Conservation (phyloP, 139 green algal species). For the Closterium sp. region DNA sequence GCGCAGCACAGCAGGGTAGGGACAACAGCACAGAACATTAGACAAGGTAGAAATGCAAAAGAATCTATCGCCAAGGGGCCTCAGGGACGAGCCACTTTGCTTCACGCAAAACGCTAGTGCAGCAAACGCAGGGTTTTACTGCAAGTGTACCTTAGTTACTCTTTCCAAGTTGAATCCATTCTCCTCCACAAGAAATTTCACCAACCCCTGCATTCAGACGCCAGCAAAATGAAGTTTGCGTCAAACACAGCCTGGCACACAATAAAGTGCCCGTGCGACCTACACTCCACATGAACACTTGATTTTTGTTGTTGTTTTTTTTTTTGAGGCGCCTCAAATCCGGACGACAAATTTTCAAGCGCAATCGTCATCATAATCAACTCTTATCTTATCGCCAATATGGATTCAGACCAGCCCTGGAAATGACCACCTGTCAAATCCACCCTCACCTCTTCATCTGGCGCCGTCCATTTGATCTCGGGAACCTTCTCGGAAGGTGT, state of each 20-base stretch:
- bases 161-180: conserved; percentile 92
- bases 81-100: too few relatives aligned
- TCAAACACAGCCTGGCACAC: too few relatives aligned
- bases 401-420: background rate
- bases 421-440: background rate
- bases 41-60: background rate
- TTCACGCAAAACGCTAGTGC: too few relatives aligned
- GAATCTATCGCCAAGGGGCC: background rate
- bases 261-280: too few relatives aligned
- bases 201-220: conserved; percentile 58
- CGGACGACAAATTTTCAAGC: too few relatives aligned
- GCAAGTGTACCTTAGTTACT: conserved; percentile 55
- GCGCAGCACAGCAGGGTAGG: background rate
- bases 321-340: too few relatives aligned
- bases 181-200: conserved; percentile 89
- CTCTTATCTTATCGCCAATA: background rate
- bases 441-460: conserved; percentile 75
- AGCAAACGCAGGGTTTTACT: too few relatives aligned
- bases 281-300: too few relatives aligned
- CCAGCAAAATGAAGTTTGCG: too few relatives aligned
- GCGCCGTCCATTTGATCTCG: conserved; percentile 75
- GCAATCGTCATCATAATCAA: background rate
- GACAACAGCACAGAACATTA: background rate
- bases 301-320: too few relatives aligned
- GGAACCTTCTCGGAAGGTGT: conserved; percentile 14